Base-by-base conservation (phyloP, 768 basidiomycete species). In the Cyathus striatus region DNA sequence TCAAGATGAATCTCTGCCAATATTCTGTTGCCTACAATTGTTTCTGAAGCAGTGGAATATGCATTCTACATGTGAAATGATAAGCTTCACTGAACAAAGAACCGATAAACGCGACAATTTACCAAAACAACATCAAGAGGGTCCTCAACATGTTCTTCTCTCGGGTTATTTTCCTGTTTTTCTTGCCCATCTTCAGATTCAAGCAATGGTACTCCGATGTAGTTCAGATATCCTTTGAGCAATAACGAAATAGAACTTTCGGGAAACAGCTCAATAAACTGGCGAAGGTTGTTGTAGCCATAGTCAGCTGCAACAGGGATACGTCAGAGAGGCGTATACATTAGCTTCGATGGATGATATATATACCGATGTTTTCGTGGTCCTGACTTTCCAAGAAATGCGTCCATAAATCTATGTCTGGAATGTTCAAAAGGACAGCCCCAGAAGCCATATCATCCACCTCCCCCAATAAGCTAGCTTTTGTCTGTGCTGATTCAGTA, bases 381-480 rank as follows among this genome's bases (percentile, higher is more conserved):
- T 98, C 84, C 42, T 68, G 76, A 47, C 79, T 75, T 54, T 98
- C 90, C 34, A 97, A 68, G 47, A 73, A 80, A 3, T 86, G 59
- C 21, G 64, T 70, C 95, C 96, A 99, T 1, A 88, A 91, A 20
- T 83, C 58, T 54, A 90, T 84, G 52, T 96, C 86, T 0, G 81
- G 76, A 6, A 93, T 75, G 13, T 72, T 69, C 16, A 99, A 68
- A 5, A 95, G 62, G 2, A 96, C 75, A 23, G 81, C 78, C 2
- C 92, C 93, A 13, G 77, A 68, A 2, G 89, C 73, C 23, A 96
- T 64, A 14, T 79, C 77, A 32, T 90, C 78, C 9, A 96, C 68
- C 50, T 90, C 82, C 6, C 59, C 54, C n/a, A 79, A 64, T 6
- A 86, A 56, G 18, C 57, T 51, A 14, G 52, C 54, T 56, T 88